These are phyloP conservation scores for Plasmodium vivax DNA, from an alignment of 169 alveolate genomes.

Conservation along the genomic window DNA sequence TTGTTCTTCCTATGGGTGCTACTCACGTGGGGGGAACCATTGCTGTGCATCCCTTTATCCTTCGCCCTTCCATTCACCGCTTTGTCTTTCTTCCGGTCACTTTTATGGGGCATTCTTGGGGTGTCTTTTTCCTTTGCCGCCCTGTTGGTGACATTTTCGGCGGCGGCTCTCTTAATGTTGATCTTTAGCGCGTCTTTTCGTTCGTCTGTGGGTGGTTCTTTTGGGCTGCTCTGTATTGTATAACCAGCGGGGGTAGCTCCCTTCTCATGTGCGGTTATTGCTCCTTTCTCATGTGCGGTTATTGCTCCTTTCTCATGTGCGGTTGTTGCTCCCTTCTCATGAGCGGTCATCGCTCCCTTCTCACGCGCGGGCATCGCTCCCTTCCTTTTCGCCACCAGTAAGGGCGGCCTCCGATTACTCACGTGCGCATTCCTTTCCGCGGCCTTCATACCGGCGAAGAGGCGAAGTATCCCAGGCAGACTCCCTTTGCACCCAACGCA, in stretches of 20 bases:
- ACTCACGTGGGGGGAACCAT: not conserved
- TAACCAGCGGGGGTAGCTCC: not conserved
- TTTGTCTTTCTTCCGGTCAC: not conserved
- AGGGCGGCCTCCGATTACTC: not conserved
- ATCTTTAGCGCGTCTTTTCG: not conserved
- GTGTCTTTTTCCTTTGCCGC: not conserved
- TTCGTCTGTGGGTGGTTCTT: not conserved
- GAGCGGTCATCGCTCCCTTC: no score
- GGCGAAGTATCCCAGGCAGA: not conserved
- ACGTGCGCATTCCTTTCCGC: not conserved
- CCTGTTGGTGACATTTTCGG: not conserved
- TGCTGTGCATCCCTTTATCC: not conserved
- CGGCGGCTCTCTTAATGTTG: not conserved
- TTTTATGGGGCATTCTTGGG: not conserved
- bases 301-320: no score
- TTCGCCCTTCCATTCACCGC: not conserved
- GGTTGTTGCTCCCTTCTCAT: no score
- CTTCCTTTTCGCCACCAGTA: conserved; percentile 5
- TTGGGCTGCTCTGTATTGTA: not conserved
- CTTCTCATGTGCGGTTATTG: not conserved
- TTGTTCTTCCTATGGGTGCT: not conserved
- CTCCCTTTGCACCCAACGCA: not conserved
- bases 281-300: no score
- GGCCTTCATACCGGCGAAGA: conserved; percentile 11
- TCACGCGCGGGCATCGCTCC: not conserved